Evolutionary conservation across 768 basidiomycete genomes (phyloP), one percentile per base, ranked within the genome.

Genomic region (Suillus americanus): DNA sequence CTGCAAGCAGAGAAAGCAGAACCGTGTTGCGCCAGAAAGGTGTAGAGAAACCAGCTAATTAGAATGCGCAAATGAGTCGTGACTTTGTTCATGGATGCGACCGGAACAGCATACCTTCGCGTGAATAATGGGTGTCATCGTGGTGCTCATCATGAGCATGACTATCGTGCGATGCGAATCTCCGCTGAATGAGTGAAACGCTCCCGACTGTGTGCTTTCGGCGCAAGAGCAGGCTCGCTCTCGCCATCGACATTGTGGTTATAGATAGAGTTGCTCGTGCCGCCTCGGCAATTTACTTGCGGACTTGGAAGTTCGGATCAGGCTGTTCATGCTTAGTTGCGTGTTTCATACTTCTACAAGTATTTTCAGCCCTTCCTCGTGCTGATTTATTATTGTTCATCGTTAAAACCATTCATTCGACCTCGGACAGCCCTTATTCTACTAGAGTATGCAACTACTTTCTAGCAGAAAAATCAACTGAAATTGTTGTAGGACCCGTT

Each of bases 1-100:
- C 85, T 50, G 77, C 82, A 10, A 81, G 77, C 48, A 88, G 64
- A 16, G 84, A 80, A 28, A 81, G 75, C 28, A 91, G 65, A 45
- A 88, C 68, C 3, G 85, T 83, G 65, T 87, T 88, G 43, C 86
- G 79, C 92, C 92, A 93, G 72, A 89, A 83, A 25, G 86, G 79
- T 38, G 83, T 85, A 33, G 78, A 75, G 72, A 93, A 93, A 37
- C 83, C 92, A 46, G 68, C 75, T 76, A 13, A 48, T 23, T 90
- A 64, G 20, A 33, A 37, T 25, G 40, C 25, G 16, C 18, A 25
- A 40, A 41, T 59, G 40, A 41, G 28, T 30, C 12, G 18, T 38
- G 28, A 59, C 55, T 37, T 56, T n/a, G 33, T n/a, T 28, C 7
- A 28, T 23, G 66, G 38, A 62, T 51, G 40, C 9, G 40, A 51